Conservation (phyloP, 345 rosid genomes). For the Syzygium oleosum region DNA sequence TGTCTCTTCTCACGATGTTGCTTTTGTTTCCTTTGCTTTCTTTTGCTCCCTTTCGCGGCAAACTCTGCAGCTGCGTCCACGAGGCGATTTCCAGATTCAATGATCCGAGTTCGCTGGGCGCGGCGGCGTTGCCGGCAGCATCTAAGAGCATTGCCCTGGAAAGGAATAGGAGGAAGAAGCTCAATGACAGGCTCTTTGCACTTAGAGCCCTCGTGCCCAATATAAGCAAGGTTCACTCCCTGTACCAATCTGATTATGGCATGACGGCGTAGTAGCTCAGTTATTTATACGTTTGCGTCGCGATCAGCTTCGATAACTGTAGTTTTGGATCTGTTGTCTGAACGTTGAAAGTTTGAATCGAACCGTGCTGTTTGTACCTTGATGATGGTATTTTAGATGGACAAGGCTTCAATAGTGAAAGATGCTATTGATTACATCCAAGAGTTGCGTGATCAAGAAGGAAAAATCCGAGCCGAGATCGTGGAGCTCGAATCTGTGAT, state of each 20-base stretch:
- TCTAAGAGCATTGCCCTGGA: slow-evolving; percentile 75
- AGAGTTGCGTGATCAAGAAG: slow-evolving; percentile 68
- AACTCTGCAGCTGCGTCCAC: background rate
- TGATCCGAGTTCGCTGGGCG: slow-evolving; percentile 85
- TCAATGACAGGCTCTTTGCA: slow-evolving; percentile 72
- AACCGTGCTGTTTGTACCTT: background rate
- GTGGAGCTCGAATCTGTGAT: slow-evolving; percentile 54
- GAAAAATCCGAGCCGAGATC: slow-evolving; percentile 54
- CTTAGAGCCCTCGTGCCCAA: slow-evolving; percentile 93
- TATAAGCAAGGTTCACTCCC: slow-evolving; percentile 60
- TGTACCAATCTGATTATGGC: background rate
- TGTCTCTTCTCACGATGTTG: background rate
- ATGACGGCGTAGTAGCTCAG: background rate
- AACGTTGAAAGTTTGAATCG: background rate
- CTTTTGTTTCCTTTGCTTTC: background rate
- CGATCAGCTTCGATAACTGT: background rate
- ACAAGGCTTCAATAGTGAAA: slow-evolving; percentile 84
- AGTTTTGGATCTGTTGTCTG: background rate
- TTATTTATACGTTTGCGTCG: background rate
- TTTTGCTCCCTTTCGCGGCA: background rate
- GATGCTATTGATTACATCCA: slow-evolving; percentile 84
- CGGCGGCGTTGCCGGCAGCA: slow-evolving; percentile 55
- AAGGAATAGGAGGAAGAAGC: slow-evolving; percentile 75
- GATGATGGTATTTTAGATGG: slow-evolving; percentile 42
- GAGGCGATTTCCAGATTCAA: slow-evolving; percentile 26